Base-by-base conservation (phyloP, 805 yeast genomes). In the Yarrowia sp. region DNA sequence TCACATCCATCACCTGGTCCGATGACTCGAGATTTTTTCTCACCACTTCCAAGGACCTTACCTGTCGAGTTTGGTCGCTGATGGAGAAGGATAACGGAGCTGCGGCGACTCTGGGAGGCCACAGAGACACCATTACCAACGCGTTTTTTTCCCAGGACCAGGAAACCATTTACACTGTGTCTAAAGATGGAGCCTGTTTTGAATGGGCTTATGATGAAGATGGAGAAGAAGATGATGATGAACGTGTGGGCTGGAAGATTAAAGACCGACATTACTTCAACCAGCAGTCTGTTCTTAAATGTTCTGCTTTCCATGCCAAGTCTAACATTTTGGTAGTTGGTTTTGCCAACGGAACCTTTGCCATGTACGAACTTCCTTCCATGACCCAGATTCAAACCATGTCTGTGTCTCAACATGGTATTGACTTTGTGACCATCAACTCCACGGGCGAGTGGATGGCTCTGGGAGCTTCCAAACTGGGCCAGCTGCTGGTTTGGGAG, bases 401-500 rank as follows among this genome's bases (percentile, higher is more conserved):
- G 64, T 86, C 92, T 28, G 90, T 95, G 88, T 97, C 98, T 2
- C 96, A 90, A 72, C 87, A 91, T 71, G 87, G 92, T 2, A 88
- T 95, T 26, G 91, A 89, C 72, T 86, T 92, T 2, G 93, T 95
- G 3, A 76, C 85, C 11, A 83, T 95, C 40, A 95, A 93, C 74
- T 76, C 80, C 2, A 80, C 92, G 7, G 99, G 99, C 35, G 99
- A 95, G 75, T 95, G 99, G 99, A 79, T 95, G 33, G 96, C 97
- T 0, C 90, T 95, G 75, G 99, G 99, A 4, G 92, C 98, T 0
- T 78, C 91, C 35, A 87, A 86, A 72, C 76, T 90, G 30, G 99
- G 99, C n/a, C 99, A 95, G 77, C 78, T 95, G 66, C 78, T 95
- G 65, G 99, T 95, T 0, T 95, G 96, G 80, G 99, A 95, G 80